Evolutionary conservation across 805 yeast species (phyloP).

Genomic region (Scheffersomyces amazonensis): DNA sequence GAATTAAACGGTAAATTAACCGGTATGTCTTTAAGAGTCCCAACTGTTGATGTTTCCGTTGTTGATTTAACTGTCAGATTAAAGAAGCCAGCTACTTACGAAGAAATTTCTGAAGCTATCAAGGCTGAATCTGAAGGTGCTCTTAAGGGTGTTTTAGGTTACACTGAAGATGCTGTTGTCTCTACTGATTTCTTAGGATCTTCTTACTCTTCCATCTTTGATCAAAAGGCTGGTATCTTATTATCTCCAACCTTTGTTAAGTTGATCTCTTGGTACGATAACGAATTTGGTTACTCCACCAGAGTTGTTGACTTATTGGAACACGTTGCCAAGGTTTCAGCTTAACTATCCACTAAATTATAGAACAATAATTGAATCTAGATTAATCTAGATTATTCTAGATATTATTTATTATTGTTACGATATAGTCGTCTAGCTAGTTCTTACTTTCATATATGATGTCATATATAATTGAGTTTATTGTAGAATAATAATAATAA

Average conservation of each 20-base stretch:
- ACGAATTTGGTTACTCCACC: conserved; percentile 94
- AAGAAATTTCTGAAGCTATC: conserved; percentile 73
- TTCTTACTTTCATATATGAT: too few species aligned
- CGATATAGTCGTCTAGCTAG: too few species aligned
- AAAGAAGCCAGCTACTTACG: conserved; percentile 73
- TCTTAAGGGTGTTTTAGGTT: conserved; percentile 80
- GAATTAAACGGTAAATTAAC: conserved; percentile 89
- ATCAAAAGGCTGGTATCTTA: conserved; percentile 86
- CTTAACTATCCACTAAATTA: conserved; percentile 6
- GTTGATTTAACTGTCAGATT: conserved; percentile 89
- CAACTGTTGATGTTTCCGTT: conserved; percentile 90
- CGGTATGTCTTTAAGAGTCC: conserved; percentile 92
- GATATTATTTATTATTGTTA: too few species aligned
- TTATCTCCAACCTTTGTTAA: conserved; percentile 86
- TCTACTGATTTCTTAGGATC: conserved; percentile 87
- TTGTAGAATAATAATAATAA: too few species aligned
- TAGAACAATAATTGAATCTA: not conserved
- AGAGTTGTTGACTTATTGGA: conserved; percentile 90
- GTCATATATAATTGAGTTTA: too few species aligned
- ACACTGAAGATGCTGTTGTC: conserved; percentile 91
- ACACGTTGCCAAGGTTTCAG: conserved; percentile 60
- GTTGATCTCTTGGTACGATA: conserved; percentile 93
- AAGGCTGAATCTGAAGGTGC: conserved; percentile 75
- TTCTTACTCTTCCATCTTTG: conserved; percentile 83
- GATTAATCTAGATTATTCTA: not conserved